Conservation (phyloP, 306 rosid species). For the Castanea crenata region DNA sequence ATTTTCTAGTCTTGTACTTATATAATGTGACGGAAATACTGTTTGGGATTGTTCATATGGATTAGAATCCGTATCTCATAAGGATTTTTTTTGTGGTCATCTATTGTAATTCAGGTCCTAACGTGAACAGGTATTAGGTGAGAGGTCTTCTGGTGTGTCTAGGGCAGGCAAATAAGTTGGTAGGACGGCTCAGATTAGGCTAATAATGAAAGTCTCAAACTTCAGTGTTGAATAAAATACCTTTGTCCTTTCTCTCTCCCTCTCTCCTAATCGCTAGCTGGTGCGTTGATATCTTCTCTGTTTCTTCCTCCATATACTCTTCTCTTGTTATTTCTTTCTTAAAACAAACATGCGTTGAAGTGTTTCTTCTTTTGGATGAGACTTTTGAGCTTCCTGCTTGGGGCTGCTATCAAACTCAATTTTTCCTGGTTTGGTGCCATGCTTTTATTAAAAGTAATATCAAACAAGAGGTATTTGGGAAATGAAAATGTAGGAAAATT, state of each 20-base stretch:
- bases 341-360: background rate
- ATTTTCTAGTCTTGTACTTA: background rate
- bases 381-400: background rate
- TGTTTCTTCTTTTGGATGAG: background rate
- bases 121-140: background rate
- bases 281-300: background rate
- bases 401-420: background rate
- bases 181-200: background rate
- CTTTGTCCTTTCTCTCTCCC: background rate
- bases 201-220: background rate
- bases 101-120: background rate
- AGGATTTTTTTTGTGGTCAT: background rate
- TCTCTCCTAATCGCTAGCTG: background rate
- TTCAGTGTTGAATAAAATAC: background rate
- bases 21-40: background rate
- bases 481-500: background rate
- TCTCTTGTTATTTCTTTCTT: background rate
- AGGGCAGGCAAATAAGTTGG: background rate
- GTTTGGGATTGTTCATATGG: background rate
- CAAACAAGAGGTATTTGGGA: background rate
- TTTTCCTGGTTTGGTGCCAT: background rate
- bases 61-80: background rate
- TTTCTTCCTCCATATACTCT: background rate
- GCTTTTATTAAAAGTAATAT: too few species aligned
- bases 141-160: background rate